Percentiles rank a stretch among this genome's conserved stretches.
Conservation (phyloP, 148 eudicot genomes). For the Rheum nobile region DNA sequence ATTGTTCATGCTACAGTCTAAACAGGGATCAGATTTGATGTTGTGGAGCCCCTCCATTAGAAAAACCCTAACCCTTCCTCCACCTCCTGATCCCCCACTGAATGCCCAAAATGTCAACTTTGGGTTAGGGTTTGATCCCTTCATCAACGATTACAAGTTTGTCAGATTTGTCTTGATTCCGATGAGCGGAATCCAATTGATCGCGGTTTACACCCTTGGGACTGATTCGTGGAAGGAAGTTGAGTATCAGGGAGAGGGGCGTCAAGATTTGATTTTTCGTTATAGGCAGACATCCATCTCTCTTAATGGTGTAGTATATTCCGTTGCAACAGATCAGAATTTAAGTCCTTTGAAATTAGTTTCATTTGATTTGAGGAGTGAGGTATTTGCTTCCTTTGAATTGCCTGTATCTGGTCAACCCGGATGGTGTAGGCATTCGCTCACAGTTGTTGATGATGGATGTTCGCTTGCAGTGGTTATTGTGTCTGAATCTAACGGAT, state of each 20-base stretch:
- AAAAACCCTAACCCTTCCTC: not conserved
- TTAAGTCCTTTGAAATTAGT: not conserved
- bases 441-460: not conserved
- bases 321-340: not conserved
- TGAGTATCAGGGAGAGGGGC: not conserved
- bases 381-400: not conserved
- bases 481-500: not conserved
- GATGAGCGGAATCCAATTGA: not conserved
- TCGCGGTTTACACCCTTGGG: not conserved
- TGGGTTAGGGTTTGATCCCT: not conserved
- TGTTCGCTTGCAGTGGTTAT: not conserved
- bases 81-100: not conserved
- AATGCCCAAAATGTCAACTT: not conserved
- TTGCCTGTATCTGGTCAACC: no score
- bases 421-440: not conserved
- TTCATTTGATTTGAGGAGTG: not conserved
- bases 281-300: not conserved
- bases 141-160: not conserved
- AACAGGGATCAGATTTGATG: not conserved
- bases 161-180: not conserved
- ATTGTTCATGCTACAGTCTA: not conserved
- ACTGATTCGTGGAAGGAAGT: not conserved
- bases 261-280: not conserved
- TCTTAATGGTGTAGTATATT: not conserved
- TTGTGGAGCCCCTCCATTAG: not conserved